These are phyloP conservation scores for Luffa acutangula DNA, from an alignment of 306 rosid species.

Conservation along the genomic window DNA sequence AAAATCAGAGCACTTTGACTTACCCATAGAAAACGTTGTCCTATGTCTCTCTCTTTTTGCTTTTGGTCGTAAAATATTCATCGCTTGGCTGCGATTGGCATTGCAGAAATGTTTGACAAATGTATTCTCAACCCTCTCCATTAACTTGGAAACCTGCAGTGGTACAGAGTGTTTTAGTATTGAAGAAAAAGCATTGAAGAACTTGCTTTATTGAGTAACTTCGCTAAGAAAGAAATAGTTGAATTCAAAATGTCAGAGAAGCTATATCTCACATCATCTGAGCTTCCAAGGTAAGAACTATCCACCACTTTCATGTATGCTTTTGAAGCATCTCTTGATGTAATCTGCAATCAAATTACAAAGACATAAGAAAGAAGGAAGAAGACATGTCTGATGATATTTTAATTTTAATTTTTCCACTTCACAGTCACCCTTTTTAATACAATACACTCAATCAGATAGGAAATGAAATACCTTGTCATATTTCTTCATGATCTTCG, in stretches of 20 bases:
- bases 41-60: slow-evolving; percentile 47
- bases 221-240: not conserved
- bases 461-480: slow-evolving; percentile 37
- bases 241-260: not conserved
- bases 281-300: slow-evolving; percentile 48
- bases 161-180: not conserved
- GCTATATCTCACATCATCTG: slow-evolving; percentile 50
- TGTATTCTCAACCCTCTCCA: slow-evolving; percentile 37
- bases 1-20: not conserved
- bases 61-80: slow-evolving; percentile 46
- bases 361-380: not conserved
- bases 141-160: slow-evolving; percentile 25
- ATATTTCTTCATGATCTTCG: slow-evolving; percentile 76
- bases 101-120: slow-evolving; percentile 55
- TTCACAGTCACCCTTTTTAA: not conserved
- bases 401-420: not conserved
- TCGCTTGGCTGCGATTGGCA: slow-evolving; percentile 47
- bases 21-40: slow-evolving; percentile 51
- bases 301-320: slow-evolving; percentile 61
- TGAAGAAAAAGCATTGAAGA: not conserved
- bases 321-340: slow-evolving; percentile 46
- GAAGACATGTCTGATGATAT: not conserved
- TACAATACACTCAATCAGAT: not conserved
- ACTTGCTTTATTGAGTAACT: not conserved
- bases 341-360: slow-evolving; percentile 26